These are phyloP conservation scores for Edaphochlamys debaryana DNA, from an alignment of 139 green algal species.

Conservation along the genomic window DNA sequence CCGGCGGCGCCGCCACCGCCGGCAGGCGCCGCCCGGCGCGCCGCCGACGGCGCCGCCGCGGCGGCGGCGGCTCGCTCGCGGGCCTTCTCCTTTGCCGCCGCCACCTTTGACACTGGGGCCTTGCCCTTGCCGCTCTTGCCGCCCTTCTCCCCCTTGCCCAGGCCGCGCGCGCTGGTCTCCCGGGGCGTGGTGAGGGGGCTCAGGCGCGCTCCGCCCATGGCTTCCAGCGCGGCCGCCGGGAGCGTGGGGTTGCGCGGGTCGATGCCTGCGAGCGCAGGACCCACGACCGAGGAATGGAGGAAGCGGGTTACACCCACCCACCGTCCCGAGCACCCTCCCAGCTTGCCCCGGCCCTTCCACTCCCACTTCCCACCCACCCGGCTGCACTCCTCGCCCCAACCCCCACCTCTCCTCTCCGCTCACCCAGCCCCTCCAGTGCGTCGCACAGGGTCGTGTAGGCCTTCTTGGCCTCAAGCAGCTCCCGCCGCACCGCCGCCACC, in stretches of 20 bases:
- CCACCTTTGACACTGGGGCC: constrained; percentile 15
- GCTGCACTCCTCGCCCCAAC: not conserved
- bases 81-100: constrained; percentile 27
- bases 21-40: not conserved
- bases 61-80: constrained; percentile 2
- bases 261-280: constrained; percentile 7
- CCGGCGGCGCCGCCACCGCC: not conserved
- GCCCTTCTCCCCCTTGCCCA: not conserved
- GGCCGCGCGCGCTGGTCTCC: not conserved
- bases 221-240: not conserved
- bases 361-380: not conserved
- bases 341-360: no score
- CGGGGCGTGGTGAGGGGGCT: not conserved
- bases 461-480: constrained; percentile 43
- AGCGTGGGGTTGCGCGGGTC: constrained; percentile 33
- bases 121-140: not conserved
- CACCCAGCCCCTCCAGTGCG: constrained; percentile 24
- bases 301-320: no score
- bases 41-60: not conserved
- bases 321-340: not conserved
- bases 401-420: not conserved
- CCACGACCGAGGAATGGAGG: not conserved
- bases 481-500: constrained; percentile 32
- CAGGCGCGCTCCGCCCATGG: not conserved
- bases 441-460: constrained; percentile 10